Evolutionary conservation across 345 rosid species (phyloP).

Genomic region (Aquilaria yunnanensis): DNA sequence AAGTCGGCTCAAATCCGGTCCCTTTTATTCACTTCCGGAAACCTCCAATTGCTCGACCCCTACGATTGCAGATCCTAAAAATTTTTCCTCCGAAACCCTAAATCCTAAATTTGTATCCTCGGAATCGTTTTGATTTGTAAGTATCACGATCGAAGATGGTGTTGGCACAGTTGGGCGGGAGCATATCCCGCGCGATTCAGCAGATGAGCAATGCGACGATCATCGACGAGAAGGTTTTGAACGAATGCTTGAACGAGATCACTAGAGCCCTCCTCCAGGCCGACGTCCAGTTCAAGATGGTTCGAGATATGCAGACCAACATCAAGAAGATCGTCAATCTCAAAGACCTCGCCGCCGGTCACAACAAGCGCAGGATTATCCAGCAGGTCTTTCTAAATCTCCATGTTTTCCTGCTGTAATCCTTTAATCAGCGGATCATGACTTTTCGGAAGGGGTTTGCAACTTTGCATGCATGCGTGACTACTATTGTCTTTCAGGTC

Average conservation of each 20-base stretch:
- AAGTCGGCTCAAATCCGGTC: too few species aligned
- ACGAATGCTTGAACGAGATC: constrained; percentile 90
- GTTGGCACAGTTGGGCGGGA: constrained; percentile 82
- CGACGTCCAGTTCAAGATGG: constrained; percentile 91
- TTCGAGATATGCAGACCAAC: constrained; percentile 84
- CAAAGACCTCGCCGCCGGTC: constrained; percentile 94
- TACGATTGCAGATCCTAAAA: too few species aligned
- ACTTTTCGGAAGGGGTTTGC: too few species aligned
- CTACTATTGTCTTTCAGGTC: too few species aligned
- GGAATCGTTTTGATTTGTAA: background rate
- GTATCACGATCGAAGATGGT: constrained; percentile 55
- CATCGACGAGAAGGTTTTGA: constrained; percentile 78
- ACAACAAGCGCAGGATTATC: constrained; percentile 87
- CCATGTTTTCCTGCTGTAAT: background rate
- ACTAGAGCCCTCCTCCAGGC: constrained; percentile 86
- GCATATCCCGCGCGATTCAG: constrained; percentile 89
- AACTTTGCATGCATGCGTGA: too few species aligned
- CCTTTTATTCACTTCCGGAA: too few species aligned
- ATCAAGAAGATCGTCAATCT: constrained; percentile 91
- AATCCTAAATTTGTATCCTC: too few species aligned
- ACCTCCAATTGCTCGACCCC: too few species aligned
- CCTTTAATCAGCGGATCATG: background rate
- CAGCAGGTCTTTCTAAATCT: constrained; percentile 44
- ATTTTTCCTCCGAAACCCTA: too few species aligned
- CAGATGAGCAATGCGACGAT: constrained; percentile 97